Conservation (phyloP, 2,329 filamentous ascomycete genomes). For the Shiraia sp. region DNA sequence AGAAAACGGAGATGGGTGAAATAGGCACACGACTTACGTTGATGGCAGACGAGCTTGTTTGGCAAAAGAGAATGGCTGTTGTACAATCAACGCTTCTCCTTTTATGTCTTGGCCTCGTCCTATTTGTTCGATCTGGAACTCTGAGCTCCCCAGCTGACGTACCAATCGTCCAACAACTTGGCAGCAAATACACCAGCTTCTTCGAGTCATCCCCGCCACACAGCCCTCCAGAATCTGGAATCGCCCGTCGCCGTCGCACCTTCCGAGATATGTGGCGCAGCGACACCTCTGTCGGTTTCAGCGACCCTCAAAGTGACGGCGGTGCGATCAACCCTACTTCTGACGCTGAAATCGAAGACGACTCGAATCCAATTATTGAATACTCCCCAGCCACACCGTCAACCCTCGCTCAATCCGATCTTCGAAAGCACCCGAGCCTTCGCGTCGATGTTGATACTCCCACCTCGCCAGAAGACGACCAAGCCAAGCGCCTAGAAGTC, state of each 20-base stretch:
- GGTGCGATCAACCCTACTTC: constrained; percentile 16
- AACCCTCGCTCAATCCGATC: constrained; percentile 12
- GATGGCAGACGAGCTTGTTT: constrained; percentile 87
- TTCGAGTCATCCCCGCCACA: constrained; percentile 42
- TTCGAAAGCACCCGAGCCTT: constrained; percentile 13
- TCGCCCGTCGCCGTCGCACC: constrained; percentile 32
- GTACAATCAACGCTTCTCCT: constrained; percentile 86
- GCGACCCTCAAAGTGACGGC: constrained; percentile 40
- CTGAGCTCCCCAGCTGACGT: constrained; percentile 45
- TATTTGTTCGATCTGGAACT: constrained; percentile 63
- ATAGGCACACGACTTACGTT: constrained; percentile 80
- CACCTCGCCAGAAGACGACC: constrained; percentile 19
- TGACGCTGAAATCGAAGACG: constrained; percentile 39
- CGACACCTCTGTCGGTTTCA: constrained; percentile 35
- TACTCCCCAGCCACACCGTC: constrained; percentile 42
- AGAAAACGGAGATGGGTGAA: constrained; percentile 80
- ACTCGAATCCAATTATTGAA: constrained; percentile 36
- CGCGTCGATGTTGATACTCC: constrained; percentile 8
- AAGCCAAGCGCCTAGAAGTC: constrained; percentile 33
- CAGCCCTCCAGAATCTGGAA: constrained; percentile 37
- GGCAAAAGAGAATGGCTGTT: constrained; percentile 88
- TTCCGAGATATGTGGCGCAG: constrained; percentile 42
- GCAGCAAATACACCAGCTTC: constrained; percentile 38
- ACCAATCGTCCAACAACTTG: constrained; percentile 52
- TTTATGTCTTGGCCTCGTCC: constrained; percentile 82